Base-by-base conservation (phyloP, 257 asterid species). In the Echium plantagineum region DNA sequence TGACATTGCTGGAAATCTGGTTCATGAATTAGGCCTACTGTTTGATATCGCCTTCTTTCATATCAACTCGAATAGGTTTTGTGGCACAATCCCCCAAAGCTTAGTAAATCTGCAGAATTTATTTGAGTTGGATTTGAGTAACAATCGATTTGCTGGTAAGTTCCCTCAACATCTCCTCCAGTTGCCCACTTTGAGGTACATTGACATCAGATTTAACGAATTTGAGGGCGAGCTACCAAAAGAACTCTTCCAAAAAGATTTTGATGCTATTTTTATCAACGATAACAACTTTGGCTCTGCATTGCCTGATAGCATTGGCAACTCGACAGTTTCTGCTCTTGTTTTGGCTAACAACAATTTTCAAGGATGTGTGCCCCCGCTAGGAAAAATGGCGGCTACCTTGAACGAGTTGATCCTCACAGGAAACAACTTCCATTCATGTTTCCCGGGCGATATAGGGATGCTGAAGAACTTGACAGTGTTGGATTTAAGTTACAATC, bases 1-100 rank as follows among this genome's bases (percentile, higher is more conserved):
- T 8, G 96, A 88, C 73, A 85, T 88, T 65, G 96, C 96, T 2
- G 96, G 96, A 1, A 83, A 88, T 53, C 78, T 88, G 16, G 94
- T 93, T 0, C 90, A 81, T 48, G 96, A 88, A 70, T 83, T 88
- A 21, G 88, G 96, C 9, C 79, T 88, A 13, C 84, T 88, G 54
- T 66, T 75, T 17, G 96, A 88, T 88, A 84, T 88, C 9, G 95
- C 81, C 16, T 51, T 88, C 65, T 88, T 85, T 61, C 96, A 88
- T 71, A 81, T 88, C 48, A 88, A 88, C 64, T 78, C 88, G 52
- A 88, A 85, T 79, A 72, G 96, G 24, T 88, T 88, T 58, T 88
- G 96, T 49, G 96, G 96, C 18, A 72, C 84, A 0, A 65, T 88
- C 9, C 96, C 95, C 0, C 68, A 63, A 55, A 85, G 75, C 1